phyloP scores from a whole-genome alignment of 306 rosid genomes.

The Psophocarpus tetragonolobus region DNA sequence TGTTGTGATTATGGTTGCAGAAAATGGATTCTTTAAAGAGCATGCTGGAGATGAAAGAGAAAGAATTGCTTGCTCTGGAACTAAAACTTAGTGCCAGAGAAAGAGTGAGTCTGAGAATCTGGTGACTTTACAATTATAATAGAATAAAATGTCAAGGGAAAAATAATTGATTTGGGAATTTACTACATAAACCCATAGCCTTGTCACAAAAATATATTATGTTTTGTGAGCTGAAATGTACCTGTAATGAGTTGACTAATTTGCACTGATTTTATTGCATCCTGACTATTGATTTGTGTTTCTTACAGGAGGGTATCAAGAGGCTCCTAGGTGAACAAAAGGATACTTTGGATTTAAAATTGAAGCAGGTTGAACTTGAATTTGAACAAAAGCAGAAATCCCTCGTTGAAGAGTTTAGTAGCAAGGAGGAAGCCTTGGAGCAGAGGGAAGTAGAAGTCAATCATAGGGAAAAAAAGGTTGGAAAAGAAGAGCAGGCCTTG shows the following conservation, averaged over 20 bases:
- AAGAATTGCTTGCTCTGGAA: conserved; percentile 58
- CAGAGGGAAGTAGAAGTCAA: conserved; percentile 68
- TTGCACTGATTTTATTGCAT: conserved; percentile 29
- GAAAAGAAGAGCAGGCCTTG: conserved; percentile 67
- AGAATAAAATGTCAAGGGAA: conserved; percentile 4
- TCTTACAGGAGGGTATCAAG: conserved; percentile 70
- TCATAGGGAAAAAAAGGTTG: conserved; percentile 71
- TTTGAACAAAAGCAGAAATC: conserved; percentile 57
- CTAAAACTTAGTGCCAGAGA: conserved; percentile 68
- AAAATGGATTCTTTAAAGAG: conserved; percentile 45
- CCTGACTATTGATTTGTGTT: conserved; percentile 29
- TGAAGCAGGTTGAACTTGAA: conserved; percentile 68
- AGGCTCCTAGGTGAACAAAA: conserved; percentile 63
- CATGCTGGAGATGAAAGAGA: conserved; percentile 57
- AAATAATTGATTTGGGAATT: neutral
- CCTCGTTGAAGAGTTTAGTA: conserved; percentile 55
- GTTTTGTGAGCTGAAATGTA: neutral
- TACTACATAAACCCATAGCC: neutral
- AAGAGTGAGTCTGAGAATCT: conserved; percentile 55
- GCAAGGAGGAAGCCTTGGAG: conserved; percentile 48
- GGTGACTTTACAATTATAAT: neutral
- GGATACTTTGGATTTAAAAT: conserved; percentile 48
- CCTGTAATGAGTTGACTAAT: conserved; percentile 2
- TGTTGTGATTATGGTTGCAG: conserved; percentile 53
- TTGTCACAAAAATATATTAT: neutral